Conservation (phyloP, 495 filamentous ascomycete genomes). For the Amorphotheca resinae region DNA sequence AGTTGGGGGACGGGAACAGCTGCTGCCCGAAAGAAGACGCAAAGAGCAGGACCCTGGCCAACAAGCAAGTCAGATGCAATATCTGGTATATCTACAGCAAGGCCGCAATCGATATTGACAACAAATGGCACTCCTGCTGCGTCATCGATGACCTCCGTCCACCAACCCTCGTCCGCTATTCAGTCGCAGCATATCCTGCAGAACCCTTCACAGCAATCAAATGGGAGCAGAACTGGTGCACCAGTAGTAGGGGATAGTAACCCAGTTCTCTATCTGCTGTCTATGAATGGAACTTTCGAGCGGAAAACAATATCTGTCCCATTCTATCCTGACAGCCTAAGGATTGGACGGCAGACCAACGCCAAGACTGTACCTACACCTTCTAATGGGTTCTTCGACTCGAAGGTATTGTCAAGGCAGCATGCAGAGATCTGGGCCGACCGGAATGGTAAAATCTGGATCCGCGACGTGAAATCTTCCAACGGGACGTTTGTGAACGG, state of each 20-base stretch:
- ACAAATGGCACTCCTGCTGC: slow-evolving; percentile 50
- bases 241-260: slow-evolving; percentile 39
- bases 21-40: slow-evolving; percentile 52
- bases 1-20: slow-evolving; percentile 34
- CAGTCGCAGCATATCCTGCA: slow-evolving; percentile 58
- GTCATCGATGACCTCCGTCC: slow-evolving; percentile 58
- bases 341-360: slow-evolving; percentile 95
- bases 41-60: slow-evolving; percentile 53
- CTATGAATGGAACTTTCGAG: slow-evolving; percentile 91
- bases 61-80: slow-evolving; percentile 50
- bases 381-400: slow-evolving; percentile 91
- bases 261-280: slow-evolving; percentile 68
- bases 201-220: slow-evolving; percentile 37
- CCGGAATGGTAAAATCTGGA: slow-evolving; percentile 79
- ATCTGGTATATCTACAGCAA: slow-evolving; percentile 46
- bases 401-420: slow-evolving; percentile 89
- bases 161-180: slow-evolving; percentile 60
- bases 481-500: slow-evolving; percentile 98
- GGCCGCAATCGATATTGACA: slow-evolving; percentile 45
- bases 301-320: slow-evolving; percentile 90
- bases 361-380: slow-evolving; percentile 84
- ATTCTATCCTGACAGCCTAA: slow-evolving; percentile 73
- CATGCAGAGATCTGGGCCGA: slow-evolving; percentile 97
- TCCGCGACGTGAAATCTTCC: slow-evolving; percentile 93
- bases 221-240: slow-evolving; percentile 49